phyloP scores from a whole-genome alignment of 306 rosid genomes.

The Medicago arabica region DNA sequence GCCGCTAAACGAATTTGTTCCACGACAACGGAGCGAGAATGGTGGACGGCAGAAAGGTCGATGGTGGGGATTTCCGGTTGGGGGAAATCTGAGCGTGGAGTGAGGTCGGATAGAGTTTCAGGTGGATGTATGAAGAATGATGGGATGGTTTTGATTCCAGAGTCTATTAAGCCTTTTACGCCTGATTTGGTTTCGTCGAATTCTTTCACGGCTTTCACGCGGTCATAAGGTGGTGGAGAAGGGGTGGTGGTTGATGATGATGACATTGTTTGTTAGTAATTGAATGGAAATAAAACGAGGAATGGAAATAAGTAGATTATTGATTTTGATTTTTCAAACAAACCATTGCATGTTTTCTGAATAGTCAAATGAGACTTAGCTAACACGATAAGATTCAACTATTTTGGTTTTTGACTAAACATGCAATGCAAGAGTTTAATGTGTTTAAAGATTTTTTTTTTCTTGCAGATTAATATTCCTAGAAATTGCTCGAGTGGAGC shows the following conservation, averaged over 20 bases:
- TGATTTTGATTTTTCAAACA: no score
- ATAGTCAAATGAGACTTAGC: no score
- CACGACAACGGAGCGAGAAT: constrained; percentile 37
- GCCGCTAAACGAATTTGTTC: constrained; percentile 52
- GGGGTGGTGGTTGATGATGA: constrained; percentile 5
- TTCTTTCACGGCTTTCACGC: constrained; percentile 53
- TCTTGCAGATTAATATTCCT: no score
- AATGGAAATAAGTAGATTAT: background rate
- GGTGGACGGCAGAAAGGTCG: constrained; percentile 47
- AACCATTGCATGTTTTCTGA: no score
- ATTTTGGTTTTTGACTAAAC: no score
- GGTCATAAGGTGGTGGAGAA: constrained; percentile 41
- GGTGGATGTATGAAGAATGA: constrained; percentile 65
- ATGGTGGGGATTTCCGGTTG: constrained; percentile 52
- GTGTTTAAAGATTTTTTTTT: no score
- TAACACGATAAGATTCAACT: no score
- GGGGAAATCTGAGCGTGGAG: constrained; percentile 19
- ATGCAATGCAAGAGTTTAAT: no score
- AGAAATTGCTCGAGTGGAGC: no score
- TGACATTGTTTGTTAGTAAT: constrained; percentile 28
- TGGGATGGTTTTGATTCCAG: constrained; percentile 62
- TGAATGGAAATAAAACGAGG: no score
- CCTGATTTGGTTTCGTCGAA: constrained; percentile 72
- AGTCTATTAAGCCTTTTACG: constrained; percentile 69
- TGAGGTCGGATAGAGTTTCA: constrained; percentile 46